Conservation (phyloP, 1,139 yeast genomes). For the Hemisphaericaspora subhashii region DNA sequence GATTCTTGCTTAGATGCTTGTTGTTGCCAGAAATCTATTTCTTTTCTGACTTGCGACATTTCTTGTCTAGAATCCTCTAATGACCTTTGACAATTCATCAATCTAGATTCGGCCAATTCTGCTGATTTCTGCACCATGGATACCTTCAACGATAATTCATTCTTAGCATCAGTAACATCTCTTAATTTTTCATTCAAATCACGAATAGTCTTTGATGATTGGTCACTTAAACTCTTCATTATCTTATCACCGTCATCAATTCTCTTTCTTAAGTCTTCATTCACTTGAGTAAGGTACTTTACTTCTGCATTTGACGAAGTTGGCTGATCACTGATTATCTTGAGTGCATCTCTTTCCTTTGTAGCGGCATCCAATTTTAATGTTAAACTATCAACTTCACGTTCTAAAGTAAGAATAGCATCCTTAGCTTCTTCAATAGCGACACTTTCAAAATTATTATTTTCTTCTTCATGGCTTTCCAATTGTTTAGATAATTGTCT, state of each 20-base stretch:
- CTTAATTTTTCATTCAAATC: slow-evolving; percentile 31
- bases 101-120: slow-evolving; percentile 36
- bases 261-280: slow-evolving; percentile 29
- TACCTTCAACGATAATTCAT: slow-evolving; percentile 32
- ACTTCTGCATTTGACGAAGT: slow-evolving; percentile 16
- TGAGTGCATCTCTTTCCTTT: slow-evolving; percentile 67
- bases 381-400: slow-evolving; percentile 54
- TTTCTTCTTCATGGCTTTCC: slow-evolving; percentile 53
- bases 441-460: slow-evolving; percentile 49
- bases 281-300: slow-evolving; percentile 29
- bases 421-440: slow-evolving; percentile 75
- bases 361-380: slow-evolving; percentile 52
- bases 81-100: slow-evolving; percentile 28
- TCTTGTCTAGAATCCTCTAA: slow-evolving; percentile 49
- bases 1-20: slow-evolving; percentile 57
- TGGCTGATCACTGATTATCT: slow-evolving; percentile 27
- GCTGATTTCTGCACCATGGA: slow-evolving; percentile 32
- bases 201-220: slow-evolving; percentile 24
- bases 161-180: slow-evolving; percentile 25
- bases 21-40: slow-evolving; percentile 48
- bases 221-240: slow-evolving; percentile 31
- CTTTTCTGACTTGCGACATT: slow-evolving; percentile 49
- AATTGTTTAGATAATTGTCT: slow-evolving; percentile 69
- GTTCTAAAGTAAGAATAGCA: slow-evolving; percentile 68
- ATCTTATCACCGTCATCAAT: slow-evolving; percentile 29